Base-by-base conservation (phyloP, 2,329 filamentous ascomycete species). In the Reticulascus tulasneorum region DNA sequence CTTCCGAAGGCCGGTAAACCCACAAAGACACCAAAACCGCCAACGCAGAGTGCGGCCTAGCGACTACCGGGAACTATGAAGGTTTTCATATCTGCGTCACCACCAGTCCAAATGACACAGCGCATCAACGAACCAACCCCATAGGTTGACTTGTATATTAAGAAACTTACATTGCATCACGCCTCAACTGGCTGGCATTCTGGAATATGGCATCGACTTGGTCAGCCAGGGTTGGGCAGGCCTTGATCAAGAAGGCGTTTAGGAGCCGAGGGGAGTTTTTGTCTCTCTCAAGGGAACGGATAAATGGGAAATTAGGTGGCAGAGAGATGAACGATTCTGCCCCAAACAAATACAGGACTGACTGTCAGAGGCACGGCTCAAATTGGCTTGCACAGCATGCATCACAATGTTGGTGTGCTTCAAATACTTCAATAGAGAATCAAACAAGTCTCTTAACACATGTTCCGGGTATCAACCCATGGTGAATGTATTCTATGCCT, bases 1-100 rank as follows among this genome's bases (percentile, higher is more conserved):
- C 64, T 94, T 97, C 59, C 79, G 93, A 39, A 91, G 95, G 60
- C 93, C 93, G 0, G 86, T 97, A 44, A 98, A 98, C 56, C 91
- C 90, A 3, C 86, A 95, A 56, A 79, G 93, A 33, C 86, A 93
- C 56, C 84, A 90, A 60, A 87, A 89, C 54, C 78, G 85, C 51
- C 82, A 88, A 51, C 79, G 84, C 47, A 75, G 87, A 50, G 79
- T 86, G 36, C 77, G 93, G 37, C 90, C 90, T 9, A 93, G 87
- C 57, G 93, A 98, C 64, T 97, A 93, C 59, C 77, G 86, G 46
- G 87, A 94, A 66, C 71, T 95, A 31, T 90, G 55, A 67, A 37
- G 28, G n/a, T n/a, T n/a, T n/a, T n/a, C n/a, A n/a, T n/a, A n/a
- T n/a, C n/a, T n/a, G n/a, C n/a, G n/a, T n/a, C n/a, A n/a, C n/a